Conservation (phyloP, 108 stramenopile genomes). For the Nitzschia sp. region DNA sequence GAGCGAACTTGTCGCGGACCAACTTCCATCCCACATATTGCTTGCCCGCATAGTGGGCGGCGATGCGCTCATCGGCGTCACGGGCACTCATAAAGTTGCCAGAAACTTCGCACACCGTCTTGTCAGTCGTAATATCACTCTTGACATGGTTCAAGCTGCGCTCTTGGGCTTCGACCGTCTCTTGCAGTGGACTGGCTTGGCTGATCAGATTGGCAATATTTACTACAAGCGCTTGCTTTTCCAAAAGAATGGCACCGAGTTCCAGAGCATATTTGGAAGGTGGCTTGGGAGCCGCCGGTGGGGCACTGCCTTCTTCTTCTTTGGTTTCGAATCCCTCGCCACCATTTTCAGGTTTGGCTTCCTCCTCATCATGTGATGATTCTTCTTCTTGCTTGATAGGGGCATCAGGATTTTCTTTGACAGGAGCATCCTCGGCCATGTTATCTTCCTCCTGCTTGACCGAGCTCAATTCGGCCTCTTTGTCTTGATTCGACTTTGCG, state of each 20-base stretch:
- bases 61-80: constrained; percentile 92
- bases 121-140: constrained; percentile 81
- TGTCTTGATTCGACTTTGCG: constrained; percentile 30
- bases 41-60: constrained; percentile 92
- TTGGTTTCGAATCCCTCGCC: constrained; percentile 26
- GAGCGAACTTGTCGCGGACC: constrained; percentile 85
- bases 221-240: constrained; percentile 57
- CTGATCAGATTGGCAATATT: constrained; percentile 50
- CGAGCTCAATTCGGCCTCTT: background rate
- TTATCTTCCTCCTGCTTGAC: constrained; percentile 17
- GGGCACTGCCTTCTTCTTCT: constrained; percentile 21
- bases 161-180: constrained; percentile 58
- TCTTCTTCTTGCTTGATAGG: background rate
- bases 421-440: background rate
- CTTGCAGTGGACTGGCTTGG: constrained; percentile 64
- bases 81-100: constrained; percentile 90
- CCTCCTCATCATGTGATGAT: background rate
- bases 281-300: background rate
- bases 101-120: constrained; percentile 88
- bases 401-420: background rate
- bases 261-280: constrained; percentile 26
- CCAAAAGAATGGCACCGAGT: constrained; percentile 44
- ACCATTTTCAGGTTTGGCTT: background rate
- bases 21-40: constrained; percentile 93
- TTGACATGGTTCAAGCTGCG: constrained; percentile 76